Evolutionary conservation across 257 asterid genomes (phyloP), one percentile per base, ranked within the genome.

Genomic region (Hygrophila difformis): DNA sequence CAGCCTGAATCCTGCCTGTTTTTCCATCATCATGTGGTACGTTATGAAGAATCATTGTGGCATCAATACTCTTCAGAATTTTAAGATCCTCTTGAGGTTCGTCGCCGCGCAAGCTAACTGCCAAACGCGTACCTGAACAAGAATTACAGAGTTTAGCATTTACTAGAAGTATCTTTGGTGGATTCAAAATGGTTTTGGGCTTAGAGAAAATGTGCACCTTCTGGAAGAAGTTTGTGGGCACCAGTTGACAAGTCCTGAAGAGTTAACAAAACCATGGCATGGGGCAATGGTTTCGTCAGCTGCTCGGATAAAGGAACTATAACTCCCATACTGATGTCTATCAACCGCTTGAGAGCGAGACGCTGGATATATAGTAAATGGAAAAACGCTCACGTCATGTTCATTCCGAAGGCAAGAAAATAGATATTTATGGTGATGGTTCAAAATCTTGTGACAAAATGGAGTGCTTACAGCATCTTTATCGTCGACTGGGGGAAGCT

Each of bases 241-340:
- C 93, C 92, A 49, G 79, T 65, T 14, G 91, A 73, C 55, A 88
- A 60, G 62, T 89, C 96, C 68, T 78, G 72, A 47, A 78, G 78
- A 61, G 79, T 89, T 47, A 79, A 88, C 60, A 91, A 17, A 55
- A 72, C 96, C 48, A 91, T 39, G 50, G 94, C 95, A 35, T 86
- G 61, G 57, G 94, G 93, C 38, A 89, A 53, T 23, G 93, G 94
- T 74, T 89, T 89, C 31, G 96, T 82, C 62, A 86, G 45, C 76
- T 85, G 94, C 75, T 86, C 96, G 0, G 98, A 79, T 20, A 91
- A 60, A 53, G 98, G 95, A 57, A 92, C 65, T 70, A 91, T 91
- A 44, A 91, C 84, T 70, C 98, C 98, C 95, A 91, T 80, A 65
- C 95, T 91, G 19, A 86, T 60, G 56, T 91, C 96, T 61, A 91